Evolutionary conservation across 2,329 filamentous ascomycete genomes (phyloP), one percentile per base, ranked within the genome.

Genomic region (Colletotrichum coccodes): DNA sequence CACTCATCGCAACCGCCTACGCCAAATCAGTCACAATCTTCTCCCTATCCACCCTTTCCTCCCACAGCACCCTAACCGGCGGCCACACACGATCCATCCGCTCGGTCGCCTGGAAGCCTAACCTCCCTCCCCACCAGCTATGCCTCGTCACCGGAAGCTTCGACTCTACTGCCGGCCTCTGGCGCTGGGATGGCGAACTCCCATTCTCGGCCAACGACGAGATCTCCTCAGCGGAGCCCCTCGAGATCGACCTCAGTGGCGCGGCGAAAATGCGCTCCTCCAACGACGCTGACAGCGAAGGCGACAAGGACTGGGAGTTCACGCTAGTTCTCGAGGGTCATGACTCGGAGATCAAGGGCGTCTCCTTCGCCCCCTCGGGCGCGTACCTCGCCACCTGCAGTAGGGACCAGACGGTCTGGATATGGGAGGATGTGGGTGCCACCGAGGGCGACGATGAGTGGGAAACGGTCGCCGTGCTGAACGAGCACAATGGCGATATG

Each of bases 351-450:
- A 93, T 99, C 84, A 92, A 98, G 84, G 85, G 88, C 34, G 89
- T 95, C 71, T 86, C 89, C 2, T 97, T 94, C 82, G 90, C 87
- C 21, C 90, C 93, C 0, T 89, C 89, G 0, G 93, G 93, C 1
- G 89, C 92, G 70, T 91, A 94, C 74, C 87, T 99, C 5, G 96
- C 96, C 6, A 98, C 95, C 0, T 98, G 95, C 80, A 93, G 90
- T 60, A 88, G 96, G 56, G 96, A 99, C 79, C 98, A 98, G 83
- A 92, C 90, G 18, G 94, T 98, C 21, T 99, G 96, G 96, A 94
- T 99, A 74, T 99, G 96, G 96, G 96, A 99, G 81, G 96, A 98
- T 78, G 88, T 98, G 61, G 88, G 89, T 44, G 81, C 82, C 9
- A 82, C 83, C 63, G 91, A 93, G 73, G 92, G 91, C 18, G 95